Evolutionary conservation across 345 rosid species (phyloP).

Genomic region (Dovyalis caffra): DNA sequence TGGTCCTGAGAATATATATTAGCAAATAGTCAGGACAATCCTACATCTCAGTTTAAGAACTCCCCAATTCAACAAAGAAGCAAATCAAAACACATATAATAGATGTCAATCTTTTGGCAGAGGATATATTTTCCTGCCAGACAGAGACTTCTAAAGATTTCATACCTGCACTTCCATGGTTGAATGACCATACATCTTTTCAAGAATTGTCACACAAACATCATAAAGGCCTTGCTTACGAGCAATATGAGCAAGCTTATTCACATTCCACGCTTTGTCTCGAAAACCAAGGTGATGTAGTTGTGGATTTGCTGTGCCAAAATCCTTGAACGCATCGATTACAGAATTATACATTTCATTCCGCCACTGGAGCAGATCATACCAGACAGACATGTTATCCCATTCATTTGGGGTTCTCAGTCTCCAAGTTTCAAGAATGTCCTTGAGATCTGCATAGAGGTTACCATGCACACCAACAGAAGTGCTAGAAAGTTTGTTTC

Average conservation of each 20-base stretch:
- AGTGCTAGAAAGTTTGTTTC: conserved; percentile 68
- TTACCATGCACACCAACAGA: conserved; percentile 71
- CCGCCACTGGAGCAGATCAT: conserved; percentile 97
- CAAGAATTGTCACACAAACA: conserved; percentile 87
- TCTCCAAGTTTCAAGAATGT: conserved; percentile 98
- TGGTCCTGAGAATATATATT: not conserved
- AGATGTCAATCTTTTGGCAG: not conserved
- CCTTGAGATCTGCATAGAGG: conserved; percentile 91
- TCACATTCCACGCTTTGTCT: conserved; percentile 98
- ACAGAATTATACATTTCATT: conserved; percentile 95
- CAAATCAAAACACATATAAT: not conserved
- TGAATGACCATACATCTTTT: conserved; percentile 97
- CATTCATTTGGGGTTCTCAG: conserved; percentile 96
- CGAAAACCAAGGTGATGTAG: conserved; percentile 97
- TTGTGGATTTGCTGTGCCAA: conserved; percentile 61
- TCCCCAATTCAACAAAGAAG: not conserved
- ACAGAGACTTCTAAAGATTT: not conserved
- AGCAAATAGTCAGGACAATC: not conserved
- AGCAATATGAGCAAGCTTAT: conserved; percentile 95
- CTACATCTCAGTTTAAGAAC: not conserved
- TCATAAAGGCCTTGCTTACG: conserved; percentile 95
- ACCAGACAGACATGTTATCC: conserved; percentile 98
- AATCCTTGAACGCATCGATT: conserved; percentile 93
- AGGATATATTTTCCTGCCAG: not conserved
- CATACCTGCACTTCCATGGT: conserved; percentile 99